Base-by-base conservation (phyloP, 1,284 basidiomycete genomes). In the Heterobasidion annosum region DNA sequence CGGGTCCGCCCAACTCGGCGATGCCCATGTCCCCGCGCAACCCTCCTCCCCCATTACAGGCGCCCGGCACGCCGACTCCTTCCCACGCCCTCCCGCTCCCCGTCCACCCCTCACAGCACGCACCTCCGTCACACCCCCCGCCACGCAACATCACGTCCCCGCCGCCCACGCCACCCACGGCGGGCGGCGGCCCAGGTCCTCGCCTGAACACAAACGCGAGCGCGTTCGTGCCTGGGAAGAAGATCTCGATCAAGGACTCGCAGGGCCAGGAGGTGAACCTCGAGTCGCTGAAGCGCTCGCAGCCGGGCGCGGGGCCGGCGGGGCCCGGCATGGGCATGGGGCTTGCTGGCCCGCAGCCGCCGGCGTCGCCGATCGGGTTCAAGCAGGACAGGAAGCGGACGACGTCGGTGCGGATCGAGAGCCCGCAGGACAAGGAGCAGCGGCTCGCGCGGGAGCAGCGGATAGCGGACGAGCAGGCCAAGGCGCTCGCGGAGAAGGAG, bases 21-120 rank as follows among this genome's bases (percentile, higher is more conserved):
- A 73, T 80, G 67, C 71, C 78, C 4, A 78, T 87, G 72, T 88
- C 85, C 9, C 86, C 85, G 19, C 79, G 83, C 58, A 81, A 77
- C 62, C 75, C 72, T 37, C 79, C 81, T 15, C 71, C 78, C 7
- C 72, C 69, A 44, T 68, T 87, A 62, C 65, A 70, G 2, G 58
- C 53, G 9, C 82, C 84, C 25, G 80, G 79, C 35, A 88, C 86
- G 1, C 86, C 85, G 8, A 85, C 82, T 0, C 70, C 79, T 48
- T 58, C 78, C 1, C 83, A 84, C 58, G 76, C 84, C 19, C 65
- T 75, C n/a, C 45, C 76, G 79, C 16, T 68, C 73, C 48, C 64
- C 70, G 19, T 66, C 73, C 79, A 81, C 61, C 70, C 73, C 10
- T 79, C 79, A 61, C 74, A 75, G 3, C 25, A 25, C 25, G 25